Conservation (phyloP, 148 eudicot species). For the Chenopodium suecicum region DNA sequence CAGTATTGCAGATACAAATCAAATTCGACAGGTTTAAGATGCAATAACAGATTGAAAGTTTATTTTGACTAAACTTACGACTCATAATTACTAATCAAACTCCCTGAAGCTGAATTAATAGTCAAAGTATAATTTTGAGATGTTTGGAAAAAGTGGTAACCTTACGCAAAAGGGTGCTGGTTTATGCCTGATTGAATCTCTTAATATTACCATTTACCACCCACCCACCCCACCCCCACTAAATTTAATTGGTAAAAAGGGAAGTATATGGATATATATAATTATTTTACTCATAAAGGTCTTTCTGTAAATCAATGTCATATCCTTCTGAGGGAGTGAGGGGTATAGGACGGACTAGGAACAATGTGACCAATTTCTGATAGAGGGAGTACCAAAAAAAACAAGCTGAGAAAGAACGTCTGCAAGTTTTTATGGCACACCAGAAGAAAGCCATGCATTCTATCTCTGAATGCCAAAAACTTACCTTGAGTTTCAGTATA, state of each 20-base stretch:
- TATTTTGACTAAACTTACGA: neutral
- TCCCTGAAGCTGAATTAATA: neutral
- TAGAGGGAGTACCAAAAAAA: neutral
- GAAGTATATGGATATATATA: too few relatives aligned
- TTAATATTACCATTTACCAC: too few relatives aligned
- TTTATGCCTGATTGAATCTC: neutral
- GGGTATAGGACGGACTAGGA: neutral
- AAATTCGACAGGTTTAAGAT: neutral
- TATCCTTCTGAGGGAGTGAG: too few relatives aligned
- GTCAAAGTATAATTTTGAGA: neutral
- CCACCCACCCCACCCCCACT: neutral
- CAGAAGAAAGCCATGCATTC: neutral
- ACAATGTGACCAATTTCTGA: neutral
- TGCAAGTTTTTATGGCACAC: neutral
- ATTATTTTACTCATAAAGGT: too few relatives aligned
- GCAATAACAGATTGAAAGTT: neutral
- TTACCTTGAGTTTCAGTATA: conserved; percentile 65
- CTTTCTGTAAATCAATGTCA: too few relatives aligned
- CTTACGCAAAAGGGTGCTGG: neutral
- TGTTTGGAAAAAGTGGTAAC: neutral
- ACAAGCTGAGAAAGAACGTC: neutral
- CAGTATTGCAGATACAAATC: neutral
- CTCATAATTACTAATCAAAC: neutral
- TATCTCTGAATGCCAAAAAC: conserved; percentile 8
- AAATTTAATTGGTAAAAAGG: neutral